phyloP scores from a whole-genome alignment of 139 green algal species.

The Coelastrella sp. region DNA sequence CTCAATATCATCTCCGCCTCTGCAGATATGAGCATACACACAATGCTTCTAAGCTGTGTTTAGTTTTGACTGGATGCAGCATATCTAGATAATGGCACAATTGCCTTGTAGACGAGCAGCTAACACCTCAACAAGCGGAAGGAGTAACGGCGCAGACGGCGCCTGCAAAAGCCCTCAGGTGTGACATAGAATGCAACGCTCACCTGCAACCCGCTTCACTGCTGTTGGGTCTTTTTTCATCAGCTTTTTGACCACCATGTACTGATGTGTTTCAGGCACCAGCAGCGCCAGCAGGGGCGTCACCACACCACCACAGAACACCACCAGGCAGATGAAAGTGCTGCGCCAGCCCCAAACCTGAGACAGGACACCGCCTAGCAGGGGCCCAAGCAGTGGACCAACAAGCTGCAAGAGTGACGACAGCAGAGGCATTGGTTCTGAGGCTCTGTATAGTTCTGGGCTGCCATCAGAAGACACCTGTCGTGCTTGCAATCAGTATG shows the following conservation, averaged over 20 bases:
- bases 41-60: too few relatives aligned
- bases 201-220: neutral
- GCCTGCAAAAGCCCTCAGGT: too few relatives aligned
- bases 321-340: slow-evolving; percentile 29
- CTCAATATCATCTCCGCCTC: slow-evolving; percentile 9
- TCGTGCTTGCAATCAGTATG: too few relatives aligned
- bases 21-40: neutral
- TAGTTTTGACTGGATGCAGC: too few relatives aligned
- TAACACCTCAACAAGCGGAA: too few relatives aligned
- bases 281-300: slow-evolving; percentile 31
- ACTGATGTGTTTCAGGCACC: slow-evolving; percentile 18
- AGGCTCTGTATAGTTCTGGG: too few relatives aligned
- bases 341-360: slow-evolving; percentile 36
- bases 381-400: neutral
- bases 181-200: neutral
- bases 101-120: too few relatives aligned
- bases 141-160: too few relatives aligned
- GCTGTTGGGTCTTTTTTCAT: neutral
- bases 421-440: neutral
- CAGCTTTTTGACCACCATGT: neutral
- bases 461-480: too few relatives aligned
- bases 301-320: slow-evolving; percentile 3
- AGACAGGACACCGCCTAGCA: slow-evolving; percentile 18
- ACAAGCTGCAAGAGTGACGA: neutral
- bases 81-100: too few relatives aligned